Base-by-base conservation (phyloP, 176 grass and related monocot genomes). In the Tillandsia fasciculata region DNA sequence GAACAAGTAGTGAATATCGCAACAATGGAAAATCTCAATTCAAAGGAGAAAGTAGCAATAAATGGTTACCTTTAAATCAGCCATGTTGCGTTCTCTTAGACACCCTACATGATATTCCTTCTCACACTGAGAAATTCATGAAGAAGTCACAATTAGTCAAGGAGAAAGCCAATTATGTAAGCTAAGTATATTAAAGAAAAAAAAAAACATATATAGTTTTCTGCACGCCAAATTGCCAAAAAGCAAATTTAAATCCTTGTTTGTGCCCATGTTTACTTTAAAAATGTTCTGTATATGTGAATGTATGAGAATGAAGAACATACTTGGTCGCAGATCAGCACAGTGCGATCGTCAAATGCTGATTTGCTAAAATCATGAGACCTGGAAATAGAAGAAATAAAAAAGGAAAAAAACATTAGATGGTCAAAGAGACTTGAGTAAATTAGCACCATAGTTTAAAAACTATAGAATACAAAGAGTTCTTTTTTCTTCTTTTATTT, bases 41-140 rank as follows among this genome's bases (percentile, higher is more conserved):
- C 12, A 65, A 51, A 63, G 49, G 24, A 57, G 12, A 48, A 18
- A 79, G 11, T 67, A 51, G 24, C 33, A 64, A 23, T 18, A 52
- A 68, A 7, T 6, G 72, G 20, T 80, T 73, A 97, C 94, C 94
- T 73, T 90, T 52, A 97, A 76, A 71, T 97, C 94, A 77, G 84
- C 89, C 89, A 93, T 90, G 14, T 73, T 81, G 73, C 81, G 78
- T 47, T 93, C 94, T 82, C 79, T 97, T 69, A 97, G 72, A 72
- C 94, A 97, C 48, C 94, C 89, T 59, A 97, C 89, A 70, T 93
- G 89, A 80, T 90, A 97, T 73, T 97, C 94, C 85, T 84, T 97
- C 73, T 91, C 89, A 49, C 94, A 97, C 94, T 97, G 77, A 52
- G 33, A 42, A 42, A 42, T 6, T 42, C 33, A 42, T 42, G 33